Evolutionary conservation across 495 filamentous ascomycete genomes (phyloP).

Genomic region (Neurospora discreta): DNA sequence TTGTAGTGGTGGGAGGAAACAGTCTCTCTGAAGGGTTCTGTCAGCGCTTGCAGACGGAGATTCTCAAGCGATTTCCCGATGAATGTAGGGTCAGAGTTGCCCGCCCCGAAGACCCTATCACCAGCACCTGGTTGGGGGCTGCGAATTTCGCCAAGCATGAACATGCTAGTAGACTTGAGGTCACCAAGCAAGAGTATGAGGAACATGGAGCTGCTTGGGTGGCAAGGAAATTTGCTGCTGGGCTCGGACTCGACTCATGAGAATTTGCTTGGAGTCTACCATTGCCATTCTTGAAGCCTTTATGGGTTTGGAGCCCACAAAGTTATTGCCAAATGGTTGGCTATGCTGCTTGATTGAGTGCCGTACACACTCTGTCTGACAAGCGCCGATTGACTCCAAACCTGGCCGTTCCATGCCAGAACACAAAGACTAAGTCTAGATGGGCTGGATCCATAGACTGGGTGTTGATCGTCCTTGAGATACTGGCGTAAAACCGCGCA

Average conservation of each 20-base stretch:
- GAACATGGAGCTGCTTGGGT: constrained; percentile 77
- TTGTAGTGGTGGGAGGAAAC: constrained; percentile 84
- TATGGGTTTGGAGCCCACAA: neutral
- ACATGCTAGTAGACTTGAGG: constrained; percentile 49
- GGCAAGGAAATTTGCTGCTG: constrained; percentile 52
- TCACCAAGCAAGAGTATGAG: constrained; percentile 81
- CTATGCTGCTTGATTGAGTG: neutral
- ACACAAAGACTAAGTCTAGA: neutral
- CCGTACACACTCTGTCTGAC: neutral
- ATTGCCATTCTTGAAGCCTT: neutral
- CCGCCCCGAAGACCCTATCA: constrained; percentile 62
- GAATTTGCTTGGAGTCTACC: neutral
- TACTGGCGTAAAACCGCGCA: neutral
- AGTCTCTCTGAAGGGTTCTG: constrained; percentile 69
- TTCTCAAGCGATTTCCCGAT: constrained; percentile 61
- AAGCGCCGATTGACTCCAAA: neutral
- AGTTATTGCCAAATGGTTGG: neutral
- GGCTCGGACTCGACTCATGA: constrained; percentile 18
- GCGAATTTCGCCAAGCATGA: constrained; percentile 61
- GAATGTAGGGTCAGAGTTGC: constrained; percentile 68
- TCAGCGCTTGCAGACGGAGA: constrained; percentile 67
- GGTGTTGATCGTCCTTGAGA: neutral
- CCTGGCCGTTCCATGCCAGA: neutral
- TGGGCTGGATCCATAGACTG: neutral
- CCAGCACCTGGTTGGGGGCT: constrained; percentile 75